These are phyloP conservation scores for Sclerotinia spermophila DNA, from an alignment of 2,329 filamentous ascomycete species.

Conservation along the genomic window DNA sequence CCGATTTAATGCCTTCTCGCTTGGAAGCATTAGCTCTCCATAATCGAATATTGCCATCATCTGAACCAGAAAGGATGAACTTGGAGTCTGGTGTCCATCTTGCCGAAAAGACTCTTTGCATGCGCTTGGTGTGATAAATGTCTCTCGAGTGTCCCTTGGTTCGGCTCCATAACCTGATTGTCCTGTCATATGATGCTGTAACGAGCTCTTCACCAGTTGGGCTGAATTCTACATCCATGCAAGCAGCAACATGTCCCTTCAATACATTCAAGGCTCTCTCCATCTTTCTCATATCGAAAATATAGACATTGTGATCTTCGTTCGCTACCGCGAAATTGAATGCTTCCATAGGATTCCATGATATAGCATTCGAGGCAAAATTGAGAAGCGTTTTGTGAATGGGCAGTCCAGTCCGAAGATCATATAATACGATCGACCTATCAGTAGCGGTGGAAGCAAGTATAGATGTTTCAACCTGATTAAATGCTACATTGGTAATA, in stretches of 20 bases:
- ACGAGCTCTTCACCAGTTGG: constrained; percentile 94
- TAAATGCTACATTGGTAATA: constrained; percentile 84
- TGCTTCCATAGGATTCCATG: constrained; percentile 96
- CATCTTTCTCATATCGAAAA: constrained; percentile 94
- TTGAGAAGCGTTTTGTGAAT: constrained; percentile 77
- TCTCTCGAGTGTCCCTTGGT: constrained; percentile 81
- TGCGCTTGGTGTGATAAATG: constrained; percentile 95
- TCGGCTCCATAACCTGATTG: constrained; percentile 79
- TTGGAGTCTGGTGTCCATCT: constrained; percentile 85
- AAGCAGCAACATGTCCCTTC: constrained; percentile 83
- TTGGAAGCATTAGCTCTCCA: constrained; percentile 87
- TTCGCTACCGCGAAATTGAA: constrained; percentile 93
- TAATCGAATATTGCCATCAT: constrained; percentile 86
- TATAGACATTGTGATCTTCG: constrained; percentile 63
- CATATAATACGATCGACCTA: constrained; percentile 83
- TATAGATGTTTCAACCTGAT: constrained; percentile 89
- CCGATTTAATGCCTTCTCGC: constrained; percentile 79
- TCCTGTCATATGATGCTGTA: constrained; percentile 83
- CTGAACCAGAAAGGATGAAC: constrained; percentile 85
- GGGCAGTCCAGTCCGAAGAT: constrained; percentile 81
- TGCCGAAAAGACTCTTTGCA: constrained; percentile 88
- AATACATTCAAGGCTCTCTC: constrained; percentile 83
- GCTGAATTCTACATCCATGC: constrained; percentile 95
- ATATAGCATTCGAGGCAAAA: constrained; percentile 77
- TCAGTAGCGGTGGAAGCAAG: constrained; percentile 83